Base-by-base conservation (phyloP, 345 rosid genomes). In the Euphorbia lathyris region DNA sequence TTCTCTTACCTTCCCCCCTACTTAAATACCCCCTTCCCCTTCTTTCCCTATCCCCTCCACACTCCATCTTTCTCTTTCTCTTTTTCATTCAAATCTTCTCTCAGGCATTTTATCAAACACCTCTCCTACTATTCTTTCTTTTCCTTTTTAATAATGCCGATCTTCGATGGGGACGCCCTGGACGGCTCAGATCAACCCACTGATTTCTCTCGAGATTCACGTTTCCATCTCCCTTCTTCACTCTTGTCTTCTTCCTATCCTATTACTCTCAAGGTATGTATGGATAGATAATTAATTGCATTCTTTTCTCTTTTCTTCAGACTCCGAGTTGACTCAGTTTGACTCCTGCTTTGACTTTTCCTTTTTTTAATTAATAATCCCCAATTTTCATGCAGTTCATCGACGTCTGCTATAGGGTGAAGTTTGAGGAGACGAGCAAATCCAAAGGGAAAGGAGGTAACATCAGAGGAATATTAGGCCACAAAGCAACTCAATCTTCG, bases 321-420 rank as follows among this genome's bases (percentile, higher is more conserved):
- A 0, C 8, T 10, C 73, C 69, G 80, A 74, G 73, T 81, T 60
- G 34, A 51, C 50, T 45, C 23, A 27, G 43, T 70, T 27, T 70
- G 78, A 82, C 82, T 60, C 58, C 47, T 23, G 16, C 3, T 47
- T 78, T 83, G 79, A 83, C 83, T 62, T 70, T 10, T 29, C 25
- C 22, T 30, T 60, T 55, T 65, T 60, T 55, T 65, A 51, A 14
- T n/a, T 52, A 19, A 7, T 5, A 29, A 58, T 42, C 72, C n/a
- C n/a, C n/a, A n/a, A n/a, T n/a, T n/a, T n/a, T 42, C 74, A 62
- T 76, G 85, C 84, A 93, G 98, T 91, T 91, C 70, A 78, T 91
- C 20, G 94, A 91, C 78, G 87, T 91, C 22, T 76, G 79, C 40
- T 91, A 86, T 75, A 78, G 83, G 69, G 71, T 91, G 68, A 89